Conservation (phyloP, 306 rosid species). For the Hippophae tibetana region DNA sequence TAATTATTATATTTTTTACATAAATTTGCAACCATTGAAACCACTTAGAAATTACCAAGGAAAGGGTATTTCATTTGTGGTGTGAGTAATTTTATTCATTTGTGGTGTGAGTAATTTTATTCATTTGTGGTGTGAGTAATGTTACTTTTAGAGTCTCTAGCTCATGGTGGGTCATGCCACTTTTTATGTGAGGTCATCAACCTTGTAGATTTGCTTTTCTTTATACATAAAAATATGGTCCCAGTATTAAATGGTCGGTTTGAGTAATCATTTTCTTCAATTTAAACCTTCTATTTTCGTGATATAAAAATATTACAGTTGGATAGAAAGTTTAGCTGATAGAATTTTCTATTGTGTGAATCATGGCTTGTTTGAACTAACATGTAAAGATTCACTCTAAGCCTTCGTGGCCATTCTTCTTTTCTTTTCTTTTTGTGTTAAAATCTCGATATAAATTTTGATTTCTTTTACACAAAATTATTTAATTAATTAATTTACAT, state of each 20-base stretch:
- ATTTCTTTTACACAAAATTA: no score
- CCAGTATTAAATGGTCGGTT: slow-evolving; percentile 18
- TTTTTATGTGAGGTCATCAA: slow-evolving; percentile 8
- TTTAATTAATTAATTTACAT: no score
- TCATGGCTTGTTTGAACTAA: slow-evolving; percentile 18
- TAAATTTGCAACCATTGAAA: no score
- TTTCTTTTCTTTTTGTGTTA: no score
- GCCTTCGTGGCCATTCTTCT: slow-evolving; percentile 8
- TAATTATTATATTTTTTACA: no score
- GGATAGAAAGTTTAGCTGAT: slow-evolving; percentile 13
- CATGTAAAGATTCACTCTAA: not conserved
- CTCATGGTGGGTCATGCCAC: slow-evolving; percentile 5
- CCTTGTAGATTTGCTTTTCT: slow-evolving; percentile 21
- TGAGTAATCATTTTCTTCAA: slow-evolving; percentile 4
- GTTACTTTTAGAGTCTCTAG: slow-evolving; percentile 2
- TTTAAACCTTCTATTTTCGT: not conserved
- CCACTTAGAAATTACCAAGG: not conserved
- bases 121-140: not conserved
- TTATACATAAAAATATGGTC: slow-evolving; percentile 6
- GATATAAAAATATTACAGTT: not conserved
- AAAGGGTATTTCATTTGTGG: not conserved
- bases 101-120: no score
- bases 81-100: not conserved
- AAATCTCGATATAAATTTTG: no score
- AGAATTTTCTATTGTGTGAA: slow-evolving; percentile 28